Conservation (phyloP, 495 filamentous ascomycete genomes). For the Neurospora tetrasperma region DNA sequence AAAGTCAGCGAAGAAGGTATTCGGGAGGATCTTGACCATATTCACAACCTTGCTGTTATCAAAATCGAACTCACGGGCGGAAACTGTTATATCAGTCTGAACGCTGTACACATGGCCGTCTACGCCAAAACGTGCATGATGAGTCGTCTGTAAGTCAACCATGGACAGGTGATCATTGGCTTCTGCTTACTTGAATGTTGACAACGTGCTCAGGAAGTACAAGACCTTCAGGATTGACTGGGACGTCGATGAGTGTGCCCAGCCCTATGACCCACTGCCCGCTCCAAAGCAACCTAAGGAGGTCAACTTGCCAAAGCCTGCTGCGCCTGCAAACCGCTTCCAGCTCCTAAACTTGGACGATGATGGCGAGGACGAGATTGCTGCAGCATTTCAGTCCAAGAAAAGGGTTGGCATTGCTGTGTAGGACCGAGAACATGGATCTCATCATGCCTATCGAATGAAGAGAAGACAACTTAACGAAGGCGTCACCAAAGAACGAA, state of each 20-base stretch:
- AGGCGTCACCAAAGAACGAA: not conserved
- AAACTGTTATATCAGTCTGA: slow-evolving; percentile 58
- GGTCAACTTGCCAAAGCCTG: slow-evolving; percentile 19
- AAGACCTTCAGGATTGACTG: slow-evolving; percentile 64
- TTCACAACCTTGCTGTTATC: slow-evolving; percentile 67
- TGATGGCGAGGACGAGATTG: slow-evolving; percentile 22
- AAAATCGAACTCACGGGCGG: slow-evolving; percentile 47
- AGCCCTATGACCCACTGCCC: slow-evolving; percentile 33
- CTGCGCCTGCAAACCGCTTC: slow-evolving; percentile 48
- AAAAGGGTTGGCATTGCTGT: slow-evolving; percentile 16
- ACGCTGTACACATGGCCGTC: slow-evolving; percentile 67
- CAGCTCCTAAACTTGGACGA: slow-evolving; percentile 46
- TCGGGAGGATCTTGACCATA: slow-evolving; percentile 70
- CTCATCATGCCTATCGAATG: not conserved
- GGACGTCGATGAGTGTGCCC: slow-evolving; percentile 64
- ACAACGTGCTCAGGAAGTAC: slow-evolving; percentile 40
- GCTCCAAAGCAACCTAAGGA: slow-evolving; percentile 23
- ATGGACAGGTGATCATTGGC: not conserved
- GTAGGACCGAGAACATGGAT: slow-evolving; percentile 3
- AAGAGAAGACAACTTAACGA: not conserved
- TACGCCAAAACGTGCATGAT: slow-evolving; percentile 72
- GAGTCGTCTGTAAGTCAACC: slow-evolving; percentile 43
- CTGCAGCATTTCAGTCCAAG: slow-evolving; percentile 16
- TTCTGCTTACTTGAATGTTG: slow-evolving; percentile 1
- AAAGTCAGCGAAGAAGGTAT: slow-evolving; percentile 55